Percentiles rank a stretch among this genome's conserved stretches.
Conservation (phyloP, 2,329 filamentous ascomycete species). For the Rhytidhysteron rufulum region DNA sequence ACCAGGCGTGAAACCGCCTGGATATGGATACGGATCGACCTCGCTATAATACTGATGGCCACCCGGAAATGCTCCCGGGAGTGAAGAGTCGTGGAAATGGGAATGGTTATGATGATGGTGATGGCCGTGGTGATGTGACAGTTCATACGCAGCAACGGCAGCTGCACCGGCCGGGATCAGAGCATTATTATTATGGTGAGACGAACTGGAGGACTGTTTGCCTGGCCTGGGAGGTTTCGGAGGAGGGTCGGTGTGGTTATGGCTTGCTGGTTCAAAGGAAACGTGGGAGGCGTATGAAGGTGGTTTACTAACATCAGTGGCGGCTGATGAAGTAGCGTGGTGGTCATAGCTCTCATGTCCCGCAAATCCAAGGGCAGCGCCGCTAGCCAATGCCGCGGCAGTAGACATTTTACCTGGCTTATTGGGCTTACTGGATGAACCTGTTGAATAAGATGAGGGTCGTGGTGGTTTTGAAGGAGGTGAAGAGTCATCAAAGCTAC, state of each 20-base stretch:
- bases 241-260: conserved; percentile 19
- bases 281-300: conserved; percentile 12
- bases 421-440: conserved; percentile 16
- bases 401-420: conserved; percentile 32
- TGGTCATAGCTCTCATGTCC: conserved; percentile 21
- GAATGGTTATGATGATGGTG: conserved; percentile 24
- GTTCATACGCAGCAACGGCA: conserved; percentile 44
- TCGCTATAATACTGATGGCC: conserved; percentile 15
- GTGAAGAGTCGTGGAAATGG: conserved; percentile 13
- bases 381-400: conserved; percentile 33
- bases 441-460: conserved; percentile 21
- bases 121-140: conserved; percentile 39
- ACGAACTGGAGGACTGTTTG: conserved; percentile 39
- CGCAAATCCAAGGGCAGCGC: conserved; percentile 42
- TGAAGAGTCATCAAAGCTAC: conserved; percentile 30
- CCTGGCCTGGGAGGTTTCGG: conserved; percentile 32
- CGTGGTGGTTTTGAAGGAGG: conserved; percentile 30
- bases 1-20: conserved; percentile 21
- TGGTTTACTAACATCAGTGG: too few species aligned
- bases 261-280: conserved; percentile 13
- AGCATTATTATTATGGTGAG: conserved; percentile 41
- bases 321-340: conserved; percentile 21
- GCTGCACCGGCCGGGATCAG: conserved; percentile 46
- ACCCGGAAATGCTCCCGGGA: conserved; percentile 26
- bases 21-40: conserved; percentile 13